phyloP scores from a whole-genome alignment of 2,329 filamentous ascomycete species.

The Beauveria varroae region DNA sequence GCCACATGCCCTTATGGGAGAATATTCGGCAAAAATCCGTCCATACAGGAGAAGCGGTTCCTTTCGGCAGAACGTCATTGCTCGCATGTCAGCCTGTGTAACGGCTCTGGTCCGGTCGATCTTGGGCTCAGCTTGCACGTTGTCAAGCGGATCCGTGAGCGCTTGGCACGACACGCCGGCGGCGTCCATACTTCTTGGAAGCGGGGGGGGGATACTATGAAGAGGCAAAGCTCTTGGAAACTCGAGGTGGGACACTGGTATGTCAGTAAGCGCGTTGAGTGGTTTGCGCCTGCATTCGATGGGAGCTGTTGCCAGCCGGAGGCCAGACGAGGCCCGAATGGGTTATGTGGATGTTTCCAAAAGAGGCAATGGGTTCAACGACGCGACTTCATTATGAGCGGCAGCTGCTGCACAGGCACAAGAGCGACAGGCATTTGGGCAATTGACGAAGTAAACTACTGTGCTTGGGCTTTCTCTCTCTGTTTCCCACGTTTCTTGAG shows the following conservation, averaged over 20 bases:
- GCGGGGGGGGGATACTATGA: background rate
- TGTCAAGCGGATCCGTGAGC: background rate
- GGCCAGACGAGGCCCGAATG: background rate
- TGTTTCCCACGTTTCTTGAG: background rate
- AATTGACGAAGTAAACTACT: background rate
- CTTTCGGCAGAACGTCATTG: background rate
- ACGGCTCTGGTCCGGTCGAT: background rate
- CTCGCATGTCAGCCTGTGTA: background rate
- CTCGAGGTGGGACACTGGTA: background rate
- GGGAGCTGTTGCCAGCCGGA: background rate
- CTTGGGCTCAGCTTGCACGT: background rate
- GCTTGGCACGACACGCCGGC: background rate
- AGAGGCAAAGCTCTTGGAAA: background rate
- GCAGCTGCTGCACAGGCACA: background rate
- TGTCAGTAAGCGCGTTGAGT: background rate
- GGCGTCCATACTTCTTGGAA: background rate
- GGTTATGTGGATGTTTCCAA: background rate
- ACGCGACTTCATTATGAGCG: background rate
- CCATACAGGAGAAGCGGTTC: background rate
- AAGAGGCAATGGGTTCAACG: background rate
- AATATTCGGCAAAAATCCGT: background rate
- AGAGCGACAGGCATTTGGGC: background rate
- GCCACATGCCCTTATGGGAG: background rate
- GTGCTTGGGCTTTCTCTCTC: background rate
- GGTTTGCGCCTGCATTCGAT: background rate